Evolutionary conservation across 2,329 filamentous ascomycete genomes (phyloP).

Genomic region (Harringtonia aguacate): DNA sequence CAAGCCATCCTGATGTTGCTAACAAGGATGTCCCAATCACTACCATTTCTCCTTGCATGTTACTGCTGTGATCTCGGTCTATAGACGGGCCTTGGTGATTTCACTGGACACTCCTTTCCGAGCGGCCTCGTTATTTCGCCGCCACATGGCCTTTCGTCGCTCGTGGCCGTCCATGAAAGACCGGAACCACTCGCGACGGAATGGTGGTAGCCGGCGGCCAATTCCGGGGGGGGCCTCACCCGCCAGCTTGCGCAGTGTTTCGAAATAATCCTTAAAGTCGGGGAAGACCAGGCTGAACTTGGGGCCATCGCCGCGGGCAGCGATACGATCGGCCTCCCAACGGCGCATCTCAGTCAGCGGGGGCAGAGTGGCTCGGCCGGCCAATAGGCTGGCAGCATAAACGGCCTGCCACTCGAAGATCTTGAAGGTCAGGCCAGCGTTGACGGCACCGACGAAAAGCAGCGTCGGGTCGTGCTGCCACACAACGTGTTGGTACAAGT

Average conservation of each 20-base stretch:
- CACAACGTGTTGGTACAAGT: constrained; percentile 48
- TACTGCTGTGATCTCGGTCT: no score
- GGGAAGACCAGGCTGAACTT: constrained; percentile 48
- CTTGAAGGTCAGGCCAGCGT: constrained; percentile 52
- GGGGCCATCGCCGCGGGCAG: constrained; percentile 41
- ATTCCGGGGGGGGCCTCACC: not conserved
- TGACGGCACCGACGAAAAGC: constrained; percentile 47
- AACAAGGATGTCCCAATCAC: no score
- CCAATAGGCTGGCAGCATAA: constrained; percentile 45
- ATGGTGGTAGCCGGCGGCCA: constrained; percentile 4
- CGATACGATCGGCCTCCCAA: constrained; percentile 49
- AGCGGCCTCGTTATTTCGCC: constrained; percentile 2
- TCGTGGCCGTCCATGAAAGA: constrained; percentile 9
- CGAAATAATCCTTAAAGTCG: constrained; percentile 56
- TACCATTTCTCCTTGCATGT: no score
- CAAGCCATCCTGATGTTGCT: no score
- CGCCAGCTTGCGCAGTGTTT: constrained; percentile 37
- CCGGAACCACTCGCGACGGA: constrained; percentile 5
- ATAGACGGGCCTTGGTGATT: no score
- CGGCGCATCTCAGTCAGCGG: constrained; percentile 32
- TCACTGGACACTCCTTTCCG: no score
- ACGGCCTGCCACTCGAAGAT: constrained; percentile 61
- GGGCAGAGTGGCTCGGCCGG: constrained; percentile 42
- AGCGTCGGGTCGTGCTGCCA: constrained; percentile 42
- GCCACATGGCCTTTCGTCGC: constrained; percentile 9